Base-by-base conservation (phyloP, 139 green algal genomes). In the Chlamydomonas urium region DNA sequence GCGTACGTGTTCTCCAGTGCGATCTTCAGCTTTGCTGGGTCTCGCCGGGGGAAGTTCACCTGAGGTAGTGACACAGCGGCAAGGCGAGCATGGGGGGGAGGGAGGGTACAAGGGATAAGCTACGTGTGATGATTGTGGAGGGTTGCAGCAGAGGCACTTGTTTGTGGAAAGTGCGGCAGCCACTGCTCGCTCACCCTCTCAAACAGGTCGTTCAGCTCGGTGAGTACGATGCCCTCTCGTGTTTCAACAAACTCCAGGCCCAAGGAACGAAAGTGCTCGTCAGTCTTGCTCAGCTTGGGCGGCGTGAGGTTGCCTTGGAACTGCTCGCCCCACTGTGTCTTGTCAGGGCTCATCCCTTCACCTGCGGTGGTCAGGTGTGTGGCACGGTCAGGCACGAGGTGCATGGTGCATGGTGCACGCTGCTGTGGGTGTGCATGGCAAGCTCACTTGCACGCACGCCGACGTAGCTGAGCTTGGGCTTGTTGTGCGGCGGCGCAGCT, bases 121-220 rank as follows among this genome's bases (percentile, higher is more conserved):
- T 37, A 45, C 17, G 17, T 53, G 45, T 14, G 14, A 53, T 14
- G 45, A n/a, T 53, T 53, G 45, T 53, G 17, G 14, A 53, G 45
- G 45, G 45, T 53, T 53, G 45, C 14, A n/a, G 17, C 14, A 53
- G 14, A 53, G 45, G 45, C 45, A 53, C 45, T 53, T 17, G 45
- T 53, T 17, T n/a, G 45, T n/a, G 17, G 45, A 53, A 53, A n/a
- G 45, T 17, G 17, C 17, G 45, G 45, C 14, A n/a, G 45, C 14
- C 14, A n/a, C n/a, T n/a, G n/a, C n/a, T n/a, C n/a, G 59, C 74
- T 34, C 50, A 93, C 90, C 83, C 88, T 87, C 31, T 87, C 74
- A 81, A 97, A 97, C n/a, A 97, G 73, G 50, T 91, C 80, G 71
- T 95, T 95, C 3, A 97, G 75, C 70, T 96, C 89, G 0, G 78